Base-by-base conservation (phyloP, 2,329 filamentous ascomycete genomes). In the Colletotrichum sansevieriae region DNA sequence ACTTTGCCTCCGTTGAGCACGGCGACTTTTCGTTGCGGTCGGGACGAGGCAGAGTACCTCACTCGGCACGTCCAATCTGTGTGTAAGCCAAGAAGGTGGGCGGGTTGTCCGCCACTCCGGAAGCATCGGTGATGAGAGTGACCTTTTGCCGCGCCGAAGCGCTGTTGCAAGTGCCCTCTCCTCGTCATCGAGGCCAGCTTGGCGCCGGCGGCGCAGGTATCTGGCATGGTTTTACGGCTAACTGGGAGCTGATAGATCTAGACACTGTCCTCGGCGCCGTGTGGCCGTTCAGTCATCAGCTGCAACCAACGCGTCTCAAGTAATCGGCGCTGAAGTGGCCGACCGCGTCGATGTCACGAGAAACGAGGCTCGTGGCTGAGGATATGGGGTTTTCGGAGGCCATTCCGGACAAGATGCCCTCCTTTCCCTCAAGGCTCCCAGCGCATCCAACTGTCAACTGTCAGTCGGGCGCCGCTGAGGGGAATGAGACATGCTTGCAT, bases 401-500 rank as follows among this genome's bases (percentile, higher is more conserved):
- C 54, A 25, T 55, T 49, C 65, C 54, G 62, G 47, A 35, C 29
- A 35, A 20, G 7, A 46, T 33, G 22, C 35, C 35, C 25, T 13
- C 37, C 10, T 3, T 4, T 12, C 29, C 6, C 7, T 29, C 51
- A 33, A 63, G 43, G 47, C 41, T 37, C 12, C 18, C 20, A 52
- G 22, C 22, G 22, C 22, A 22, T 22, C 22, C 22, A 22, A 22
- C 22, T 22, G 22, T 22, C 22, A 51, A 25, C 51, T 66, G 33
- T 55, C 39, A 29, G 35, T 64, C 52, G 35, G 65, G 65, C 60
- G 35, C 44, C 39, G 25, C 51, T 9, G 1, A 18, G 18, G 7
- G 29, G 25, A 25, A 68, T 64, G 65, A 68, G 65, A 64, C 65
- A 57, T 58, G 60, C 52, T 12, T 22, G 58, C 63, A 35, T 52